A percentile compares a stretch with the other conserved stretches of the same genome.
Evolutionary conservation across 441 rosid species (phyloP).

Genomic region (Erodium moschatum): DNA sequence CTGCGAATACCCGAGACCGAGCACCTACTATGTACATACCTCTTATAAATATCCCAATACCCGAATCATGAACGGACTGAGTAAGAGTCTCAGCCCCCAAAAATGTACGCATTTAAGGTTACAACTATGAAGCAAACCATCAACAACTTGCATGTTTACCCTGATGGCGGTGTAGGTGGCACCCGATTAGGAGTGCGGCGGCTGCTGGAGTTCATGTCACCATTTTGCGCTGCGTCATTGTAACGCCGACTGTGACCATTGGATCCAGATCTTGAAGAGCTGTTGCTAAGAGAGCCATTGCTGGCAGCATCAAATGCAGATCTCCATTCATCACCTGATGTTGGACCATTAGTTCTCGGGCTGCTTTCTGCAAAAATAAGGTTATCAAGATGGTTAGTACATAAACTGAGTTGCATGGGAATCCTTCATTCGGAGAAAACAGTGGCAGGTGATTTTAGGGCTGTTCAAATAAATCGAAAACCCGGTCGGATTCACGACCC

Average conservation of each 20-base stretch:
- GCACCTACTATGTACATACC: constrained; percentile 6
- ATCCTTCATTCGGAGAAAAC: no score
- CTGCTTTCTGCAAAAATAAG: constrained; percentile 56
- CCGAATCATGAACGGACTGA: constrained; percentile 5
- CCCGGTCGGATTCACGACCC: no score
- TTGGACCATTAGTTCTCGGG: constrained; percentile 47
- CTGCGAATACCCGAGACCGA: not conserved
- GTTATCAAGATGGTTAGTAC: not conserved
- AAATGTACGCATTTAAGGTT: not conserved
- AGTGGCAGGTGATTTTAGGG: no score
- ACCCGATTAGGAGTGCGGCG: constrained; percentile 75
- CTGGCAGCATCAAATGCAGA: constrained; percentile 80
- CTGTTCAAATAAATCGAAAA: no score
- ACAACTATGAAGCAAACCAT: not conserved
- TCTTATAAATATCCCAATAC: constrained; percentile 19
- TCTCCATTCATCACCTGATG: constrained; percentile 91
- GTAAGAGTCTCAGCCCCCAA: constrained; percentile 5
- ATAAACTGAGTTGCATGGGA: no score
- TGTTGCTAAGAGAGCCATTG: constrained; percentile 38
- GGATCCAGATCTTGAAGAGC: constrained; percentile 39
- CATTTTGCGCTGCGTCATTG: constrained; percentile 81
- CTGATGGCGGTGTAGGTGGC: constrained; percentile 87
- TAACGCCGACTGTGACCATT: constrained; percentile 55
- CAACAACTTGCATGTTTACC: constrained; percentile 15
- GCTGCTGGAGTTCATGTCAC: constrained; percentile 51